These are phyloP conservation scores for Boletus mariae DNA, from an alignment of 1,284 basidiomycete species.

Conservation along the genomic window DNA sequence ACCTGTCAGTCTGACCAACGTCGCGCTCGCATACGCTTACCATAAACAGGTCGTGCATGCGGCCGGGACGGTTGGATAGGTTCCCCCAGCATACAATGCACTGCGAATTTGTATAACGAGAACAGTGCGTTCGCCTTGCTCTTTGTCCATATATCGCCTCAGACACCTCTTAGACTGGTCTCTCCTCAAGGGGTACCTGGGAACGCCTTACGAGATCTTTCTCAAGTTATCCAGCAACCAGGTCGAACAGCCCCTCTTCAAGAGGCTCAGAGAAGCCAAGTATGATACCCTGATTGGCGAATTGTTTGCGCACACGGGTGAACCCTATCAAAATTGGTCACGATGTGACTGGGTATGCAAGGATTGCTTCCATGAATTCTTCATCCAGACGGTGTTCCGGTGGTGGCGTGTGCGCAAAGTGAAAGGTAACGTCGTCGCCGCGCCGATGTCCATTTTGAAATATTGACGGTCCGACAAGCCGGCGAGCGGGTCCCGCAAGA, in stretches of 20 bases:
- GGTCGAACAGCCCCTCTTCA: slow-evolving; percentile 7
- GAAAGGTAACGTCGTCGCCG: slow-evolving; percentile 1
- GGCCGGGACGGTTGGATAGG: not conserved
- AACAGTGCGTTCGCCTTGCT: slow-evolving; percentile 3
- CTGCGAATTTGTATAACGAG: slow-evolving; percentile 12
- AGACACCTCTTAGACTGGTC: slow-evolving; percentile 12
- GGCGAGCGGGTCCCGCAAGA: not conserved
- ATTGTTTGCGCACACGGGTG: slow-evolving; percentile 10
- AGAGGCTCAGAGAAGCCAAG: not conserved
- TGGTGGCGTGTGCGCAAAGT: slow-evolving; percentile 13
- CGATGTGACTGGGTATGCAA: slow-evolving; percentile 10
- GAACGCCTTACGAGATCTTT: not conserved
- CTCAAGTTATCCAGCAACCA: slow-evolving; percentile 5
- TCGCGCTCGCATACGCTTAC: not conserved
- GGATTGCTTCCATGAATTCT: slow-evolving; percentile 8
- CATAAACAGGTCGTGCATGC: slow-evolving; percentile 9
- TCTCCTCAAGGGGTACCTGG: slow-evolving; percentile 4
- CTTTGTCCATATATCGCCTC: not conserved
- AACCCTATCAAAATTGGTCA: slow-evolving; percentile 8
- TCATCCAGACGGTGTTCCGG: slow-evolving; percentile 7
- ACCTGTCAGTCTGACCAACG: slow-evolving; percentile 4
- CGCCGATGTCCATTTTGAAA: not conserved
- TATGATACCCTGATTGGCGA: slow-evolving; percentile 10
- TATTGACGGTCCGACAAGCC: not conserved
- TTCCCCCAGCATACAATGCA: not conserved